Base-by-base conservation (phyloP, 345 rosid genomes). In the Brassica rapa region DNA sequence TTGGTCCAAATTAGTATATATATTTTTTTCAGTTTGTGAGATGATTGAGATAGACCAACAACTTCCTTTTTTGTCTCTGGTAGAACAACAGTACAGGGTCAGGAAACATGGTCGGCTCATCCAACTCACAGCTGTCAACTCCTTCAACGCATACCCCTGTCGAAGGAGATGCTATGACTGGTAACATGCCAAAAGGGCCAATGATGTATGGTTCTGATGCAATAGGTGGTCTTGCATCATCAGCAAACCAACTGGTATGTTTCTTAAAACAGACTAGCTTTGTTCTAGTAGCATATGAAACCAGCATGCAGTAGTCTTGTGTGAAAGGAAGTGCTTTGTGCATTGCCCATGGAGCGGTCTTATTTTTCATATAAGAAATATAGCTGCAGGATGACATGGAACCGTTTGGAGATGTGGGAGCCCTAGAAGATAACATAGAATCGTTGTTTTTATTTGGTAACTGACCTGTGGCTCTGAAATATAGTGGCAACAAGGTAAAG, bases 101-200 rank as follows among this genome's bases (percentile, higher is more conserved):
- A 1, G 97, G 91, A 86, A 95, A 93, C 79, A 93, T 98, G 0
- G 85, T 88, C 6, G 99, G 99, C 66, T 97, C 96, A 41, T 86
- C 97, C 65, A 95, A 91, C 83, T 95, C 99, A 62, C 97, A 93
- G 70, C 98, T 98, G 57, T 93, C 99, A 70, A 95, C 99, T 23
- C 98, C 96, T 12, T 93, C 99, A 79, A 93, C 96, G 57, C 99
- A 95, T 83, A 91, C 97, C 68, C 96, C 98, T 72, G 93, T 86
- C 32, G 97, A 94, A 75, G 96, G 91, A 77, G 87, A 89, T 78
- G 87, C 96, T 21, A 85, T 87, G 77, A 82, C 93, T 14, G 88
- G 90, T 77, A 90, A 85, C 85, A 86, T 90, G 86, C 80, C 99
- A 3, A 95, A 95, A 86, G 83, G 88, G 73, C 81, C 91, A 78